Base-by-base conservation (phyloP, 2,329 filamentous ascomycete species). In the Xylariaceae sp. region DNA sequence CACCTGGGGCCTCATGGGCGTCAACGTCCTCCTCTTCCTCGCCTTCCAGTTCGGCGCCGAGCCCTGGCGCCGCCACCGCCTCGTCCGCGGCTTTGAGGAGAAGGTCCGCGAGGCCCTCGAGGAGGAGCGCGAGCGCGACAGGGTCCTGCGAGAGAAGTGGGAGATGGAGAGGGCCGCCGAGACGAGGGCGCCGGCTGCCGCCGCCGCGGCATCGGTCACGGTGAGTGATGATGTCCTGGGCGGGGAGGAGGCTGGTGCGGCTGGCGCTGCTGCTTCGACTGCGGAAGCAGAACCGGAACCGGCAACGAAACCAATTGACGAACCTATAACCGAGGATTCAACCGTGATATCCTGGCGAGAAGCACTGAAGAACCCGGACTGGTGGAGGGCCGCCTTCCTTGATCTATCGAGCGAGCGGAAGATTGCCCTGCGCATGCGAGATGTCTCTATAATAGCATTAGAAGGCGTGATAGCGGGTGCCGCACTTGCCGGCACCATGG, bases 1-100 rank as follows among this genome's bases (percentile, higher is more conserved):
- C 37, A 99, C 95, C 0, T 98, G 96, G 87, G 95, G 93, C 0
- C 78, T 99, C 59, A 99, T 99, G 95, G 93, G 93, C 20, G 85
- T 98, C 69, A 99, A 99, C 71, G 90, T 98, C 29, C 73, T 98
- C 59, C 76, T 99, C 45, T 91, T 99, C 70, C 75, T 99, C 50
- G 81, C 93, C 18, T 87, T 96, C 65, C 88, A 97, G 75, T 88
- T 96, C 65, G 86, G 95, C 19, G 88, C 96, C 59, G 93, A 99
- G 80, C 95, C 95, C 3, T 98, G 93, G 91, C 86, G 92, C 65
- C 81, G 95, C 65, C 81, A 79, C 69, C 81, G 91, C 66, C 83
- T 99, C 59, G 91, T 98, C 55, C 85, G 82, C 64, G 93, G 89
- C 20, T 91, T 95, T 65, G 89, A 91, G 63, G 89, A 91, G 66